Conservation (phyloP, 257 asterid species). For the Penstemon davidsonii region DNA sequence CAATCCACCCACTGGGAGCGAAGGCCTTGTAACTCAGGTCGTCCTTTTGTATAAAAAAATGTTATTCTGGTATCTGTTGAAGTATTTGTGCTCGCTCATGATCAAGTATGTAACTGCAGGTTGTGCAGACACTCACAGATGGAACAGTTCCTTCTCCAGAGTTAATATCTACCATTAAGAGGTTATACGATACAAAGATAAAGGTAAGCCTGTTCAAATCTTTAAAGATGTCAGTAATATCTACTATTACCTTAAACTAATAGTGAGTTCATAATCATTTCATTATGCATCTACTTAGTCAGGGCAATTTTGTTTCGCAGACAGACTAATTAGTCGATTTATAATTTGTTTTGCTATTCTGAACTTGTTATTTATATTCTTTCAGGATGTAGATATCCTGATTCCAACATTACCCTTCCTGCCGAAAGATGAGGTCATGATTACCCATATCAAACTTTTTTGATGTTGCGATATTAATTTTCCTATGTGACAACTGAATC, state of each 20-base stretch:
- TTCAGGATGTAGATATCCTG: slow-evolving; percentile 84
- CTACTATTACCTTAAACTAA: background rate
- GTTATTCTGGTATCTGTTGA: slow-evolving; percentile 25
- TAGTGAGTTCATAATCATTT: background rate
- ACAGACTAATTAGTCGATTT: slow-evolving; percentile 5
- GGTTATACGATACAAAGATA: slow-evolving; percentile 68
- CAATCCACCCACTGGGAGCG: slow-evolving; percentile 81
- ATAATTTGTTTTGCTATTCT: slow-evolving; percentile 13
- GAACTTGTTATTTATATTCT: slow-evolving; percentile 27
- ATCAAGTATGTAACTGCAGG: slow-evolving; percentile 52
- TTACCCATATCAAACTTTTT: slow-evolving; percentile 24
- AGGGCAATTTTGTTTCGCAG: background rate
- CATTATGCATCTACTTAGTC: background rate
- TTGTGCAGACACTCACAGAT: slow-evolving; percentile 84
- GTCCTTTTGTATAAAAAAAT: slow-evolving; percentile 19
- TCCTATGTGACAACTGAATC: slow-evolving; percentile 20
- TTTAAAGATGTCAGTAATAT: slow-evolving; percentile 16
- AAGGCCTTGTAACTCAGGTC: slow-evolving; percentile 82
- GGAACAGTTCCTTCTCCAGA: slow-evolving; percentile 81
- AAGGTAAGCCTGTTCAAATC: slow-evolving; percentile 50
- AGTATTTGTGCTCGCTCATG: slow-evolving; percentile 31
- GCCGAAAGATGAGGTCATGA: slow-evolving; percentile 77
- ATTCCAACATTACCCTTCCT: slow-evolving; percentile 83
- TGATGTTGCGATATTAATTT: slow-evolving; percentile 21
- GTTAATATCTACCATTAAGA: slow-evolving; percentile 60